Conservation (phyloP, 768 basidiomycete species). For the Udeniomyces megalosporus region DNA sequence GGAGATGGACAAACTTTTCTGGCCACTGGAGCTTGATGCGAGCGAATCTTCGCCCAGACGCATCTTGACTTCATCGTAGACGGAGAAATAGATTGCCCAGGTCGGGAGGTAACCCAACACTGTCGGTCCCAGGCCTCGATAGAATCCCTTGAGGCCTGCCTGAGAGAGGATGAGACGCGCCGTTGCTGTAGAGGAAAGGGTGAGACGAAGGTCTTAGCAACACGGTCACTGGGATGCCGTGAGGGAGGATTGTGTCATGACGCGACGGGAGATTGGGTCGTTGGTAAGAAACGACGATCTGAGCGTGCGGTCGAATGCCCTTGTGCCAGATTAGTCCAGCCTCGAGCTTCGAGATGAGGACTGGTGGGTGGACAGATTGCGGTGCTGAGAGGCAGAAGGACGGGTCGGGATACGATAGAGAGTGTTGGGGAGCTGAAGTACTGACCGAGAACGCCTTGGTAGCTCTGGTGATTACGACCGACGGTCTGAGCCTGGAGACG, state of each 20-base stretch:
- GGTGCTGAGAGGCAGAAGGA: not conserved
- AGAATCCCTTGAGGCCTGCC: conserved; percentile 73
- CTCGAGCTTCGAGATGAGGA: not conserved
- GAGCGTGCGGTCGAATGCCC: not conserved
- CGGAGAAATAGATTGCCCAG: conserved; percentile 97
- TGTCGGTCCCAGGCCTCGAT: conserved; percentile 93
- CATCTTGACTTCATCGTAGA: conserved; percentile 89
- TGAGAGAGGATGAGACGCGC: conserved; percentile 41
- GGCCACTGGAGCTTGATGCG: conserved; percentile 21
- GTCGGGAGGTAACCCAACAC: conserved; percentile 93
- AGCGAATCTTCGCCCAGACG: conserved; percentile 53
- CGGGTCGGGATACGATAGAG: not conserved
- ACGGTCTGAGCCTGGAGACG: conserved; percentile 85
- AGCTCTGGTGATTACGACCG: conserved; percentile 45
- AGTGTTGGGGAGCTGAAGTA: no score
- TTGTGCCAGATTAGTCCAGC: not conserved
- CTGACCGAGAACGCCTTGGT: conserved; percentile 61
- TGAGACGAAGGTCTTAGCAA: not conserved
- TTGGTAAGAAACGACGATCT: not conserved
- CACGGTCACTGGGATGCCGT: no score
- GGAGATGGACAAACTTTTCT: conserved; percentile 1
- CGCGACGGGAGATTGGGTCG: not conserved
- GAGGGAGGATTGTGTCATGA: not conserved
- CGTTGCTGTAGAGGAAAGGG: conserved; percentile 35
- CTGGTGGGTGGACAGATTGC: not conserved